Conservation (phyloP, 305 asterid genomes). For the Fraxinus floribunda region DNA sequence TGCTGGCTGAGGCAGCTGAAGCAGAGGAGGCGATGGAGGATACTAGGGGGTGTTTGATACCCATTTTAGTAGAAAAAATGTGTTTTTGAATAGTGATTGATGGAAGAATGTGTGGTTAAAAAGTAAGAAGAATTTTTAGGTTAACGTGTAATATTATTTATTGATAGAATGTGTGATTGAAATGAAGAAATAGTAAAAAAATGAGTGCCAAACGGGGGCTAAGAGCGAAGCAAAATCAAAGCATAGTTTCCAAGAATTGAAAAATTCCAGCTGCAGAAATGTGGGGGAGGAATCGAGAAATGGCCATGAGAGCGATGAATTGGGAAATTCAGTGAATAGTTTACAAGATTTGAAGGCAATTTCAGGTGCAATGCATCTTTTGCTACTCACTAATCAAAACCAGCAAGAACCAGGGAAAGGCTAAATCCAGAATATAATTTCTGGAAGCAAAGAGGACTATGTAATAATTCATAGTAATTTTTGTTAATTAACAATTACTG, state of each 20-base stretch:
- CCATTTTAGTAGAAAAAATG: too few relatives aligned
- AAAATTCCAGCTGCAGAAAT: not conserved
- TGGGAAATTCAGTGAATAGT: not conserved
- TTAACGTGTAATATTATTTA: too few relatives aligned
- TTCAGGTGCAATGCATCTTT: slow-evolving; percentile 33
- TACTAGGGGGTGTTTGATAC: too few relatives aligned
- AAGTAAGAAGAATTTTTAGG: too few relatives aligned
- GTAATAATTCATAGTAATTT: slow-evolving; percentile 2
- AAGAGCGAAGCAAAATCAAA: not conserved
- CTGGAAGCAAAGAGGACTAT: slow-evolving; percentile 23
- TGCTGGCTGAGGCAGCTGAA: not conserved
- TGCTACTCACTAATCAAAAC: slow-evolving; percentile 43
- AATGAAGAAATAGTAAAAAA: too few relatives aligned
- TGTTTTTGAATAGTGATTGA: too few relatives aligned
- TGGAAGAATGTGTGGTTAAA: too few relatives aligned
- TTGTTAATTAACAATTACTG: not conserved
- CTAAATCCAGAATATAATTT: slow-evolving; percentile 31
- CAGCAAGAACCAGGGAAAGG: slow-evolving; percentile 41
- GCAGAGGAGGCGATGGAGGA: not conserved
- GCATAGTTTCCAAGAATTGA: not conserved
- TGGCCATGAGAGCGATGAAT: slow-evolving; percentile 20
- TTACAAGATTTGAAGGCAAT: slow-evolving; percentile 11
- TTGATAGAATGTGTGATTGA: too few relatives aligned
- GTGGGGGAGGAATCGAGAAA: slow-evolving; percentile 24
- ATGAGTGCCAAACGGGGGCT: too few relatives aligned